Evolutionary conservation across 768 basidiomycete genomes (phyloP).

Genomic region (Mycena chlorophos): DNA sequence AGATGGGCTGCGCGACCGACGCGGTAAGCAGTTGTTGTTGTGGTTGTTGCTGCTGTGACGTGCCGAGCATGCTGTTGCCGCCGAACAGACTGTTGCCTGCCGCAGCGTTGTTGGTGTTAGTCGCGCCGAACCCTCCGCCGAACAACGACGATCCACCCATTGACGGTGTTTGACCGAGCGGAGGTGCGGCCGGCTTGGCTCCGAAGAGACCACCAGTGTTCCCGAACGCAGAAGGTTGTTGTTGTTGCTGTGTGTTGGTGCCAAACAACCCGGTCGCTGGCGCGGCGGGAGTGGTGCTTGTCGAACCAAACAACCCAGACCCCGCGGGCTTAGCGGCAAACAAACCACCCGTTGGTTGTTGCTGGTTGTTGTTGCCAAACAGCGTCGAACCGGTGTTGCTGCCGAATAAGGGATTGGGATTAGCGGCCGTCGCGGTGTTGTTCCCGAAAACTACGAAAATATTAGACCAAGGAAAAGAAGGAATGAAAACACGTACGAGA

Average conservation of each 20-base stretch:
- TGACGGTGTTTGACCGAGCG: conserved; percentile 45
- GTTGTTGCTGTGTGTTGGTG: conserved; percentile 32
- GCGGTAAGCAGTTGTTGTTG: conserved; percentile 68
- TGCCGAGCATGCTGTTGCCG: not conserved
- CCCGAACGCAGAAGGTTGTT: conserved; percentile 48
- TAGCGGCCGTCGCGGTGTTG: conserved; percentile 17
- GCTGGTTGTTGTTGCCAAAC: conserved; percentile 36
- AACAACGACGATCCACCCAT: conserved; percentile 29
- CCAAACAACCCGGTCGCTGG: conserved; percentile 50
- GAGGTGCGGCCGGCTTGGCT: conserved; percentile 40
- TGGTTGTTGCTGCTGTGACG: conserved; percentile 42
- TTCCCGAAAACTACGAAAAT: conserved; percentile 37
- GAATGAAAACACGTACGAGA: conserved; percentile 31
- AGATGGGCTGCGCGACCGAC: conserved; percentile 86
- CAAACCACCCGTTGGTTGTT: conserved; percentile 32
- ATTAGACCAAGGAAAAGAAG: conserved; percentile 3
- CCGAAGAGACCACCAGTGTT: conserved; percentile 51
- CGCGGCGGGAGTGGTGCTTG: conserved; percentile 30
- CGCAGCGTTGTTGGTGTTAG: conserved; percentile 34
- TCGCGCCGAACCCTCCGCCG: conserved; percentile 38
- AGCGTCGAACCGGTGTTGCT: conserved; percentile 30
- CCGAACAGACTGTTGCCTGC: conserved; percentile 15
- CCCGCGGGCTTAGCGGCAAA: conserved; percentile 42
- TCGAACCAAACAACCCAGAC: conserved; percentile 31
- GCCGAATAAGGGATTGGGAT: conserved; percentile 26